Percentiles rank a stretch among this genome's conserved stretches.
phyloP scores from a whole-genome alignment of 2,329 filamentous ascomycete genomes.

The Fusarium piperis region DNA sequence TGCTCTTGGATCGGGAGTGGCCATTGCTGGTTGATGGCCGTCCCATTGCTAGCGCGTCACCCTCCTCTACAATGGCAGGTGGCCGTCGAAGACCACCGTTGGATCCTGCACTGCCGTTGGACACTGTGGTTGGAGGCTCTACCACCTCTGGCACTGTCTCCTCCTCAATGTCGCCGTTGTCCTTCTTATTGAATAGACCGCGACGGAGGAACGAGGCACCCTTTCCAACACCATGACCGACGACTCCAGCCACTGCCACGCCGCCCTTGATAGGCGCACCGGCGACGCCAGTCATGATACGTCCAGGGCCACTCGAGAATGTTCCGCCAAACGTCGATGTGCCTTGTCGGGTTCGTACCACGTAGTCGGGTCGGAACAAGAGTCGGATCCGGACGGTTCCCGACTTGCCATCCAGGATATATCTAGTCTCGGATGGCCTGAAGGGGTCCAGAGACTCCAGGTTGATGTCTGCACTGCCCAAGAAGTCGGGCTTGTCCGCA shows the following conservation, averaged over 20 bases:
- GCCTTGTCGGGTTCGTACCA: conserved; percentile 85
- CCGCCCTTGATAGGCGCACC: conserved; percentile 96
- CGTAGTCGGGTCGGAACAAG: conserved; percentile 92
- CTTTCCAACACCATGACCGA: conserved; percentile 84
- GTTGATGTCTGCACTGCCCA: conserved; percentile 82
- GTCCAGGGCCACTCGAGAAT: conserved; percentile 83
- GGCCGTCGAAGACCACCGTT: conserved; percentile 54
- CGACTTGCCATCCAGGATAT: conserved; percentile 87
- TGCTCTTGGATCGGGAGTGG: conserved; percentile 66
- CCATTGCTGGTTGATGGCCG: conserved; percentile 44
- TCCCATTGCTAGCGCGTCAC: conserved; percentile 31
- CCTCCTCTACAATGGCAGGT: conserved; percentile 49
- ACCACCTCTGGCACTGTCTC: conserved; percentile 51
- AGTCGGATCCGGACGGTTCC: conserved; percentile 84
- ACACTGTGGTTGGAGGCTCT: conserved; percentile 51
- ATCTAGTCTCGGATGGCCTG: conserved; percentile 76
- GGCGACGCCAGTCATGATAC: conserved; percentile 82
- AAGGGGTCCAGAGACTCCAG: conserved; percentile 87
- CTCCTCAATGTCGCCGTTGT: conserved; percentile 66
- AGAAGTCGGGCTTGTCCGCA: conserved; percentile 89
- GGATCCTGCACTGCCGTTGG: conserved; percentile 49
- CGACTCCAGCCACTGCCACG: conserved; percentile 75
- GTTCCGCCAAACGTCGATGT: conserved; percentile 93
- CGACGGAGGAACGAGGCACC: conserved; percentile 91
- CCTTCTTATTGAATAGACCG: conserved; percentile 80